Evolutionary conservation across 768 basidiomycete genomes (phyloP).

Genomic region (Grammothele lineata): DNA sequence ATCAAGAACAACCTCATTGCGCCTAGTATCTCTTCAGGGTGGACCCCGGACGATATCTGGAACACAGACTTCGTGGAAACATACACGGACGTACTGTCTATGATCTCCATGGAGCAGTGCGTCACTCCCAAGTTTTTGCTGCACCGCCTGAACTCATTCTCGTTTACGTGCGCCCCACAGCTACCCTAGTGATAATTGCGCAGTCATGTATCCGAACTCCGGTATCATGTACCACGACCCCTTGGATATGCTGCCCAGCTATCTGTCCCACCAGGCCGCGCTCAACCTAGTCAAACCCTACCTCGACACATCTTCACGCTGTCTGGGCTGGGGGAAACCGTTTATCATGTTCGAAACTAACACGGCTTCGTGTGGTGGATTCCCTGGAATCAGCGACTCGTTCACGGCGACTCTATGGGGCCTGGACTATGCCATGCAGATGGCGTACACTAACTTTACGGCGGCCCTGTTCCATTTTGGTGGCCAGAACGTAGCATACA

Average conservation of each 20-base stretch:
- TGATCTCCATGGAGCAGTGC: slow-evolving; percentile 55
- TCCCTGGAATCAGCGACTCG: slow-evolving; percentile 49
- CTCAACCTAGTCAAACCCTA: slow-evolving; percentile 48
- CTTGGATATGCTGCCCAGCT: slow-evolving; percentile 45
- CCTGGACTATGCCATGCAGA: slow-evolving; percentile 46
- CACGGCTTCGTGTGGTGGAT: slow-evolving; percentile 47
- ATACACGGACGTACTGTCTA: slow-evolving; percentile 37
- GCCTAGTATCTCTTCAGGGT: slow-evolving; percentile 51
- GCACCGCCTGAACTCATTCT: not conserved
- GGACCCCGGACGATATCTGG: slow-evolving; percentile 50
- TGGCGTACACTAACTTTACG: slow-evolving; percentile 44
- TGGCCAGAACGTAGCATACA: slow-evolving; percentile 61
- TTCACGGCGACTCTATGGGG: slow-evolving; percentile 52
- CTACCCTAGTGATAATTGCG: slow-evolving; percentile 61
- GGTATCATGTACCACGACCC: slow-evolving; percentile 36
- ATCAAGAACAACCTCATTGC: slow-evolving; percentile 51
- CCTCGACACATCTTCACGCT: slow-evolving; percentile 37
- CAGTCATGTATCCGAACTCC: slow-evolving; percentile 32
- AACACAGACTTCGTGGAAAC: slow-evolving; percentile 43
- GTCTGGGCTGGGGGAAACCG: slow-evolving; percentile 34
- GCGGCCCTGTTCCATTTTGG: slow-evolving; percentile 46
- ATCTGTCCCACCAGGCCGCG: slow-evolving; percentile 56
- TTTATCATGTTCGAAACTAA: slow-evolving; percentile 56
- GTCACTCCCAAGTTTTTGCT: not conserved
- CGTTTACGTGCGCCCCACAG: slow-evolving; percentile 25